phyloP scores from a whole-genome alignment of 2,329 filamentous ascomycete species.

The Amesomyces nigricolor region DNA sequence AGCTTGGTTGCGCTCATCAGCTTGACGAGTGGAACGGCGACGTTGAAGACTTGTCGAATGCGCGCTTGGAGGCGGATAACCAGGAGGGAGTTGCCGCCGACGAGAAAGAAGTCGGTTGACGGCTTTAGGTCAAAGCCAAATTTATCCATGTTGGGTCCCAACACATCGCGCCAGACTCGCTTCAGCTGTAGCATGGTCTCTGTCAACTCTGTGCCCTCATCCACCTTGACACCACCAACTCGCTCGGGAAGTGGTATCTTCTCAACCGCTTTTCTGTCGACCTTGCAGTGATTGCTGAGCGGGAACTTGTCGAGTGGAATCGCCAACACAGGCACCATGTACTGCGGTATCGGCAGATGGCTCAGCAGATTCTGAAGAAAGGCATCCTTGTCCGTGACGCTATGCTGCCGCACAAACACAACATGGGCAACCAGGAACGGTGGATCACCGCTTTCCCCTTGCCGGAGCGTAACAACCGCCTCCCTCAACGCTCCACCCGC shows the following conservation, averaged over 20 bases:
- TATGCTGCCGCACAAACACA: neutral
- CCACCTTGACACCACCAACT: neutral
- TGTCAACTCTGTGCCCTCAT: neutral
- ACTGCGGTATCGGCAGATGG: neutral
- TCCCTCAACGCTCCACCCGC: neutral
- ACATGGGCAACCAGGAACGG: constrained; percentile 3
- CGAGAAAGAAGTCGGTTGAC: neutral
- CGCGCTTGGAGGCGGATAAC: constrained; percentile 1
- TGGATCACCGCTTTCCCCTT: neutral
- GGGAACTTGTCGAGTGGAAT: neutral
- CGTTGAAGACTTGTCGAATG: neutral
- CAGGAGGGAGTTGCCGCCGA: constrained; percentile 5
- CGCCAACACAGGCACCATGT: neutral
- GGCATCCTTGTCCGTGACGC: neutral
- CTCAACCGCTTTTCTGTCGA: neutral
- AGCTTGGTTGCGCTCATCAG: neutral
- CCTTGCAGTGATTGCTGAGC: neutral
- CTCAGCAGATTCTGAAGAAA: neutral
- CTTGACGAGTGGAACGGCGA: neutral
- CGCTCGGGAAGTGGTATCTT: neutral
- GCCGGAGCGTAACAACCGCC: neutral
- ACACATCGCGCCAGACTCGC: neutral
- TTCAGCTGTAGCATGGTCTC: neutral
- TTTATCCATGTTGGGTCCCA: neutral
- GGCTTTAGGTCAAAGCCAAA: neutral